These are phyloP conservation scores for Staphylotrichum longicolle DNA, from an alignment of 495 filamentous ascomycete genomes.

Conservation along the genomic window DNA sequence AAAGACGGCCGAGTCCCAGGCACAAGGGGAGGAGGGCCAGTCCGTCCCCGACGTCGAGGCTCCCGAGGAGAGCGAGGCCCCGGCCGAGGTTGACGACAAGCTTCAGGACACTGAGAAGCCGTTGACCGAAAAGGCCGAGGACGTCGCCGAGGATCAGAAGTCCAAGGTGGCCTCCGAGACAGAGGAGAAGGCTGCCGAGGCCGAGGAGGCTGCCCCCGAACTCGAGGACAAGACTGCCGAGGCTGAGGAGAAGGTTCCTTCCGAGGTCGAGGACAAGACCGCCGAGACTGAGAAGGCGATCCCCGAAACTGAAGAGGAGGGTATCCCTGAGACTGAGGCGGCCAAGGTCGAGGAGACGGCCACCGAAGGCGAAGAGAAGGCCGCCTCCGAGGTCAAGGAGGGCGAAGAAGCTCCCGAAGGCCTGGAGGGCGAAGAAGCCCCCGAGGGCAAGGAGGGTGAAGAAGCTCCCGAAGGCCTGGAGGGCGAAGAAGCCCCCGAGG, in stretches of 20 bases:
- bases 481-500: not conserved
- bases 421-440: not conserved
- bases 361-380: not conserved
- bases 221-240: not conserved
- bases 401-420: not conserved
- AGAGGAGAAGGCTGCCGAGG: not conserved
- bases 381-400: conserved; percentile 9
- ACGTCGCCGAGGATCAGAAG: not conserved
- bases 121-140: not conserved
- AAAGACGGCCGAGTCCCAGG: not conserved
- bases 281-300: not conserved
- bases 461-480: not conserved
- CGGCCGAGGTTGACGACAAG: not conserved
- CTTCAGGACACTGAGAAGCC: not conserved
- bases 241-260: too few relatives aligned
- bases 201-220: not conserved
- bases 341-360: not conserved
- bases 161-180: not conserved
- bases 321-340: not conserved
- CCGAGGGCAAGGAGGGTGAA: not conserved
- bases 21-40: not conserved
- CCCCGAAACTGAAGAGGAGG: not conserved
- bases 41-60: not conserved
- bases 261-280: too few relatives aligned
- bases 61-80: not conserved